Evolutionary conservation across 352 stramenopile species (phyloP).

Genomic region (Phytophthora nicotianae): DNA sequence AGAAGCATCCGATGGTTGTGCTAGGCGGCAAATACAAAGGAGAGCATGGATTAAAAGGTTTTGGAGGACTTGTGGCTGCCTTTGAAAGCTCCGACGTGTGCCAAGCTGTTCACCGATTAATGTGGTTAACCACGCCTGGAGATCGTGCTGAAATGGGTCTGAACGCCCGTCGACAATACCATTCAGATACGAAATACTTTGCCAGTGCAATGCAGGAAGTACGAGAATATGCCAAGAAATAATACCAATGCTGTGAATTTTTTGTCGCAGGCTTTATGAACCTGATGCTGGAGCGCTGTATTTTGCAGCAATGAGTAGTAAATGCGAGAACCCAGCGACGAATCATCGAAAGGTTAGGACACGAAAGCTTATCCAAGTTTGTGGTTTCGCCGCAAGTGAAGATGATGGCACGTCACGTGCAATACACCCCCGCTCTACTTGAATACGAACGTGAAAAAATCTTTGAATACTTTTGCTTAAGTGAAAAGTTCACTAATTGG

Average conservation of each 20-base stretch:
- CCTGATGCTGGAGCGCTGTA: too few relatives aligned
- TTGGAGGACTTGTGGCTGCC: constrained; percentile 31
- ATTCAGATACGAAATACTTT: constrained; percentile 61
- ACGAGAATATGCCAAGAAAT: constrained; percentile 26
- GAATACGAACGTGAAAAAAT: too few relatives aligned
- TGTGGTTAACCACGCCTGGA: constrained; percentile 30
- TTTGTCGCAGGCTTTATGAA: neutral
- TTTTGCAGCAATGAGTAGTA: too few relatives aligned
- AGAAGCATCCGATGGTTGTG: constrained; percentile 36
- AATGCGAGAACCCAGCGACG: too few relatives aligned
- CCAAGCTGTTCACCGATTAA: constrained; percentile 24
- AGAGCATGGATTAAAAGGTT: constrained; percentile 18
- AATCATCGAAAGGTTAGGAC: too few relatives aligned
- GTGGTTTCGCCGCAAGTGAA: too few relatives aligned
- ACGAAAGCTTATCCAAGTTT: too few relatives aligned
- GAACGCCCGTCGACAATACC: constrained; percentile 47
- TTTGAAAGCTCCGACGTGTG: constrained; percentile 35
- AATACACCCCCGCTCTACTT: too few relatives aligned
- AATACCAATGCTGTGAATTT: constrained; percentile 3
- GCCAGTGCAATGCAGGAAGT: constrained; percentile 43
- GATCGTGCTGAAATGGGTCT: constrained; percentile 39
- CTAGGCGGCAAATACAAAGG: constrained; percentile 39
- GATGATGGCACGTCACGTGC: too few relatives aligned
- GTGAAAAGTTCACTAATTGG: too few relatives aligned
- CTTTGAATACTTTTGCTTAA: too few relatives aligned